Evolutionary conservation across 306 rosid species (phyloP), one percentile per base, ranked within the genome.

Genomic region (Ceratonia siliqua): DNA sequence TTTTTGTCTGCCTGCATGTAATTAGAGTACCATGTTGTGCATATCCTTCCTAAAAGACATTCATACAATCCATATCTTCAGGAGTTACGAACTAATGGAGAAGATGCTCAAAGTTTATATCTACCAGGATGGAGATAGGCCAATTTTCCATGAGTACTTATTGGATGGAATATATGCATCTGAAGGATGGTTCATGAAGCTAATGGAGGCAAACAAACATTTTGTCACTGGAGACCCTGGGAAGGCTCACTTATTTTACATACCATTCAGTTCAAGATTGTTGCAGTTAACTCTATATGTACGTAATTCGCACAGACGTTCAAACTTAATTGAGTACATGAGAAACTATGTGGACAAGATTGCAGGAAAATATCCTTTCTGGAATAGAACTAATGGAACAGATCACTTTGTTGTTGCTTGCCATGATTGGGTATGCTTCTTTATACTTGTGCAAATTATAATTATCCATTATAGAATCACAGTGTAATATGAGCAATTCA

Each of bases 51-150:
- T 32, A 38, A 72, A 52, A 24, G 50, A 66, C 46, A 58, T 66
- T 61, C 64, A 54, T 68, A 28, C 52, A 38, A 42, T 39, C 9
- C 30, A 18, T 77, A 45, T 70, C 68, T 72, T 76, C 82, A 94
- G 99, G 87, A 92, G 99, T 86, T 94, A 94, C 61, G 96, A 92
- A 71, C 81, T 92, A 79, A 94, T 94, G 99, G 99, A 94, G 69
- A 77, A 70, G 21, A 87, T 82, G 72, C 96, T 94, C 15, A 92
- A 90, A 83, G 92, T 94, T 61, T 94, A 77, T 50, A 70, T 94
- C 53, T 94, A 94, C 77, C 76, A 27, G 61, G 98, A 92, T 81
- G 99, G 99, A 68, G 84, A 83, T 53, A 92, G 74, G 28, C 97
- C 96, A 15, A 87, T 94, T 73, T 86, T 94, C 62, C 99, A 94